Percentiles rank a stretch among this genome's conserved stretches.
Conservation (phyloP, 75 land plant species). For the Selaginella moellendorffii region DNA sequence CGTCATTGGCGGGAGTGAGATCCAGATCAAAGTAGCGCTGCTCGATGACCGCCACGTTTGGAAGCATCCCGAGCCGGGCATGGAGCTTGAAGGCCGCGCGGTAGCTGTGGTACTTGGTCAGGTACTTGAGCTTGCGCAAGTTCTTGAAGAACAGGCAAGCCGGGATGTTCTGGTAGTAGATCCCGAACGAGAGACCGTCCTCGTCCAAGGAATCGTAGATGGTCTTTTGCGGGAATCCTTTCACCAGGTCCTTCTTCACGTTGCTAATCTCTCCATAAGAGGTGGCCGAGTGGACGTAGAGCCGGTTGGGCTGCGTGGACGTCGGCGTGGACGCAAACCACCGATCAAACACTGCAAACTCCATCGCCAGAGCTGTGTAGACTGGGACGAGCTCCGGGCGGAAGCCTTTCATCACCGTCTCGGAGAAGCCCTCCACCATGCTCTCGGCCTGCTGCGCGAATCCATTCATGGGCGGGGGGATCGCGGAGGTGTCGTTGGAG, state of each 20-base stretch:
- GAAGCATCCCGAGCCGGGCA: constrained; percentile 43
- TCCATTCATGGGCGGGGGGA: constrained; percentile 58
- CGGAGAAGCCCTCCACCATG: constrained; percentile 27
- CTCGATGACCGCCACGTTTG: constrained; percentile 71
- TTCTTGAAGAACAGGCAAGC: constrained; percentile 57
- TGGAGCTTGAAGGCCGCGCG: constrained; percentile 34
- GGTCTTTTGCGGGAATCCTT: constrained; percentile 74
- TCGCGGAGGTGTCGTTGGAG: constrained; percentile 16
- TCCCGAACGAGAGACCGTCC: constrained; percentile 51
- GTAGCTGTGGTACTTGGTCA: constrained; percentile 37
- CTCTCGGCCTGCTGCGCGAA: constrained; percentile 68
- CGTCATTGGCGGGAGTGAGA: constrained; percentile 62
- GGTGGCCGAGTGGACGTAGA: constrained; percentile 79
- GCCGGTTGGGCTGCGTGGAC: constrained; percentile 82
- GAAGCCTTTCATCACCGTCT: constrained; percentile 67
- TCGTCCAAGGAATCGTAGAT: constrained; percentile 73
- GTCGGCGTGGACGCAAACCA: constrained; percentile 89
- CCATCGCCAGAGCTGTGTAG: constrained; percentile 44
- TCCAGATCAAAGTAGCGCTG: constrained; percentile 45
- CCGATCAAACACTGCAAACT: constrained; percentile 65
- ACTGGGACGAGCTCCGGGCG: constrained; percentile 70
- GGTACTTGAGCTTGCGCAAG: constrained; percentile 54
- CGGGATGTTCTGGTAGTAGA: constrained; percentile 71
- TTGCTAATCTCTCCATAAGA: constrained; percentile 59
- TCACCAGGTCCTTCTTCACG: constrained; percentile 23